Evolutionary conservation across 2,329 filamentous ascomycete species (phyloP).

Genomic region (Leptographium lundbergii): DNA sequence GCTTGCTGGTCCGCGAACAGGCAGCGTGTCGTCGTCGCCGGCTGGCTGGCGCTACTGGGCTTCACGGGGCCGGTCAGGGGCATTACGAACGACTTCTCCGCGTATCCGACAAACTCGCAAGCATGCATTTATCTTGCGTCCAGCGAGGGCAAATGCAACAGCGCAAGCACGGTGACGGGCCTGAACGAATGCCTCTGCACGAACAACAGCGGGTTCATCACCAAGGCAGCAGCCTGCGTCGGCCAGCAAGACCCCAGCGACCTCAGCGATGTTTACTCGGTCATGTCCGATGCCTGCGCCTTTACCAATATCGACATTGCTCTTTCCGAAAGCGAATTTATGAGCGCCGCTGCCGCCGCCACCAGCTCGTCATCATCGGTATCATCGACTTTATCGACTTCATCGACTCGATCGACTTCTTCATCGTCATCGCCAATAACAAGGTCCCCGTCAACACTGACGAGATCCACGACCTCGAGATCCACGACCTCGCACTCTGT

Average conservation of each 20-base stretch:
- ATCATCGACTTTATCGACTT: no score
- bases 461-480: background rate
- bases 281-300: conserved; percentile 29
- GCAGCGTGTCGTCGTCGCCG: no score
- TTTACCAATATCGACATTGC: conserved; percentile 29
- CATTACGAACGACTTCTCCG: conserved; percentile 25
- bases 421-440: no score
- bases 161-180: conserved; percentile 21
- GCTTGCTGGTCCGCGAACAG: background rate
- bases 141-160: conserved; percentile 25
- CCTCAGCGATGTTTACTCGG: conserved; percentile 28
- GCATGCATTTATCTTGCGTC: conserved; percentile 30
- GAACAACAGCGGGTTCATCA: conserved; percentile 36
- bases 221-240: conserved; percentile 32
- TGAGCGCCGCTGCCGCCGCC: conserved; percentile 13
- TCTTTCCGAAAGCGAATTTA: conserved; percentile 28
- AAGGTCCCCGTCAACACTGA: background rate
- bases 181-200: conserved; percentile 38
- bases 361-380: background rate
- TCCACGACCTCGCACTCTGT: background rate
- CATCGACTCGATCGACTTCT: no score
- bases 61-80: background rate
- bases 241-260: conserved; percentile 23
- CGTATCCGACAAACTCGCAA: conserved; percentile 28
- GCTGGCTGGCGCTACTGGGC: background rate